Base-by-base conservation (phyloP, 2,329 filamentous ascomycete species). In the Scedosporium aurantiacum region DNA sequence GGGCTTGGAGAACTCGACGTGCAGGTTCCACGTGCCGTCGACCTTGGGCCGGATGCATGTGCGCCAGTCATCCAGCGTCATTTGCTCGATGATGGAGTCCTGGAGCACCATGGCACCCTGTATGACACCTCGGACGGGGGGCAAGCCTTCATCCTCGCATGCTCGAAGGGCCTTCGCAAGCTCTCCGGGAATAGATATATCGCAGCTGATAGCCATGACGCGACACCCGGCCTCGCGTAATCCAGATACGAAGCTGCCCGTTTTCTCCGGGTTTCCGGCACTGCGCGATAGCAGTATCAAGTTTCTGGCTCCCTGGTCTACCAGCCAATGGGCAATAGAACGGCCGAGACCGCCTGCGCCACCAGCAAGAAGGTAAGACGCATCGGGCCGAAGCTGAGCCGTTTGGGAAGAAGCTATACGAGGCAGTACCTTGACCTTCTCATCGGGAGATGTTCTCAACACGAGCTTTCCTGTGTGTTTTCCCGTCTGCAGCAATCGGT, bases 231-330 rank as follows among this genome's bases (percentile, higher is more conserved):
- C n/a, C n/a, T n/a, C n/a, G n/a, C n/a, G n/a, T n/a, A n/a, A n/a
- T n/a, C n/a, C n/a, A n/a, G n/a, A n/a, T n/a, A n/a, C n/a, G n/a
- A n/a, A n/a, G n/a, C n/a, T n/a, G n/a, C n/a, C n/a, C n/a, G n/a
- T n/a, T n/a, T n/a, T n/a, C n/a, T n/a, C n/a, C n/a, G n/a, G n/a
- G n/a, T n/a, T n/a, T n/a, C n/a, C n/a, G n/a, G n/a, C n/a, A n/a
- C n/a, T n/a, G n/a, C 72, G 63, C 0, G 70, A 70, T 0, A 72
- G 63, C 5, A 74, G 65, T 0, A 72, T 62, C 2, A 75, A 65
- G 23, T 68, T 62, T 8, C 63, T 68, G 0, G 71, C 71, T 0
- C 69, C 67, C 0, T 62, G 63, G 2, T 27, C 50, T 5, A 60
- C 61, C 57, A 67, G 59, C 63, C 65, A 65, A 25, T 58, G 43